These are phyloP conservation scores for Neurospora sp. DNA, from an alignment of 2,329 filamentous ascomycete genomes.

Conservation along the genomic window DNA sequence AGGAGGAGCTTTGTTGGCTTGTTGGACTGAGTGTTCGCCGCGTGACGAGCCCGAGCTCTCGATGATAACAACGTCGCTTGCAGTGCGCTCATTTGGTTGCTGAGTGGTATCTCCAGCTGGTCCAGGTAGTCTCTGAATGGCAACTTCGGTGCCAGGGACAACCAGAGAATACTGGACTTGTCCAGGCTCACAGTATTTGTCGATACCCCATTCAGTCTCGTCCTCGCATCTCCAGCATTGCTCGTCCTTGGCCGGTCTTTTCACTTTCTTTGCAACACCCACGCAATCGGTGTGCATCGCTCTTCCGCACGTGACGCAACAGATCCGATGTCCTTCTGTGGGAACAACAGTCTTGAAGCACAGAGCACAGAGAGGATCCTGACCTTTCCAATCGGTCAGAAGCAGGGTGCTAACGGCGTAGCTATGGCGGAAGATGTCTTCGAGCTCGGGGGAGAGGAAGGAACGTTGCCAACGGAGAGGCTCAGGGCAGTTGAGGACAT, in stretches of 20 bases:
- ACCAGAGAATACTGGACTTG: background rate
- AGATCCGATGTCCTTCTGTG: background rate
- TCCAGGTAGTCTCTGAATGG: background rate
- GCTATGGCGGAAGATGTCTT: background rate
- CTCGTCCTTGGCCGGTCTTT: background rate
- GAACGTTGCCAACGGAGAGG: background rate
- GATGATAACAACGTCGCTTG: background rate
- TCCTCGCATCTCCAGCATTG: background rate
- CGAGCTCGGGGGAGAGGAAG: background rate
- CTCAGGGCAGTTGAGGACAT: background rate
- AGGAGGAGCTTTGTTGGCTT: background rate
- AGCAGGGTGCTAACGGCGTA: background rate
- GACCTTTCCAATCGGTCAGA: background rate
- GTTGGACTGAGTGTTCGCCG: background rate
- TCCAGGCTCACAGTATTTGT: background rate
- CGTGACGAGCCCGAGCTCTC: background rate
- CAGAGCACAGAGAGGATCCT: background rate
- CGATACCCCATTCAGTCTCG: background rate
- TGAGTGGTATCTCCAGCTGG: background rate
- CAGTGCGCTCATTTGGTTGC: background rate
- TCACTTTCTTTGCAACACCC: background rate
- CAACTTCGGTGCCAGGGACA: background rate
- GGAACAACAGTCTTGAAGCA: background rate
- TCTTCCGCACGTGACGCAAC: background rate
- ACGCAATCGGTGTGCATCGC: background rate